A percentile compares a stretch with the other conserved stretches of the same genome.
Evolutionary conservation across 108 stramenopile genomes (phyloP).

Genomic region (Licmophora abbreviata): DNA sequence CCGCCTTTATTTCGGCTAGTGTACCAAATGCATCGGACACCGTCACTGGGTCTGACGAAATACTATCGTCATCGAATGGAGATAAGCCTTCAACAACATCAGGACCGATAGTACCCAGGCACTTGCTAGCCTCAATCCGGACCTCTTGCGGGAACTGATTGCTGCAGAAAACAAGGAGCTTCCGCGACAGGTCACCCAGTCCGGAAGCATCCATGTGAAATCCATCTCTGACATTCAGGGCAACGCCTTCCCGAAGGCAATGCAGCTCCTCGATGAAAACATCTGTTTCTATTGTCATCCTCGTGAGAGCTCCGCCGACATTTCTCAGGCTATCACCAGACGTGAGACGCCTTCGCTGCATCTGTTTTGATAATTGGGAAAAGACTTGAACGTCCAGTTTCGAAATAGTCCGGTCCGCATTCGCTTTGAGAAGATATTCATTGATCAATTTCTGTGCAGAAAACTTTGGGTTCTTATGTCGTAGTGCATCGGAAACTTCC

Average conservation of each 20-base stretch:
- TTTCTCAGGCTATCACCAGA: too few relatives aligned
- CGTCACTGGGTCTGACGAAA: not conserved
- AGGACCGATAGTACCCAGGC: constrained; percentile 32
- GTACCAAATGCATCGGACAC: not conserved
- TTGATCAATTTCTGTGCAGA: too few relatives aligned
- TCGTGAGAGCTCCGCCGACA: too few relatives aligned
- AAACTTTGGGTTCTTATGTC: too few relatives aligned
- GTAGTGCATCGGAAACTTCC: too few relatives aligned
- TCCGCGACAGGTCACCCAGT: constrained; percentile 2
- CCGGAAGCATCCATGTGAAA: not conserved
- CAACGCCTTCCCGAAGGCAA: not conserved
- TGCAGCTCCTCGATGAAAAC: not conserved
- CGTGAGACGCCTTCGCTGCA: too few relatives aligned
- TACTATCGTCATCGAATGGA: not conserved
- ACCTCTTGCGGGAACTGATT: constrained; percentile 3
- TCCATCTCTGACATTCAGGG: not conserved
- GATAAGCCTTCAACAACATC: not conserved
- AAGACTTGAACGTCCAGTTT: too few relatives aligned
- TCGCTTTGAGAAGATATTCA: too few relatives aligned
- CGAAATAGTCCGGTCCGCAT: too few relatives aligned
- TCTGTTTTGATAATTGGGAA: too few relatives aligned
- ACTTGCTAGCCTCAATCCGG: constrained; percentile 30
- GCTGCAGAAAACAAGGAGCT: constrained; percentile 8
- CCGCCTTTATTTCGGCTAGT: constrained; percentile 18
- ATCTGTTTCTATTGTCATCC: too few relatives aligned